Conservation (phyloP, 2,329 filamentous ascomycete species). For the Lasiodiplodia citricola region DNA sequence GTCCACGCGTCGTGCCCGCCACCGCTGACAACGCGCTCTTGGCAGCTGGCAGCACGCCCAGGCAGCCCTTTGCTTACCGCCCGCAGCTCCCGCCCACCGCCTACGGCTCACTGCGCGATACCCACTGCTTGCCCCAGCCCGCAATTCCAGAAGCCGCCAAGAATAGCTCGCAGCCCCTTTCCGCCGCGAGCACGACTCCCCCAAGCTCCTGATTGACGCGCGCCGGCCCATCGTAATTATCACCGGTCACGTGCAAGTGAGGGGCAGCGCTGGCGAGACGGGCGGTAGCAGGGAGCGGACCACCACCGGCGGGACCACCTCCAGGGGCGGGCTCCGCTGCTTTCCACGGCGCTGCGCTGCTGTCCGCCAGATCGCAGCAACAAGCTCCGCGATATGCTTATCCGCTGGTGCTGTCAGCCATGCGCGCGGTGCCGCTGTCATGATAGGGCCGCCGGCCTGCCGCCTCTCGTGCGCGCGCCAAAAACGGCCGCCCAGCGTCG, state of each 20-base stretch:
- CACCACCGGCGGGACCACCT: constrained; percentile 16
- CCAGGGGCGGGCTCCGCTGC: constrained; percentile 21
- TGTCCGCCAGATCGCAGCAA: constrained; percentile 15
- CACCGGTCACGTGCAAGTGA: constrained; percentile 39
- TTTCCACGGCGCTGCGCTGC: constrained; percentile 10
- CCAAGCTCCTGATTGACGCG: constrained; percentile 25
- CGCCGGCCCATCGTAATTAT: constrained; percentile 27
- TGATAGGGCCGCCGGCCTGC: background rate
- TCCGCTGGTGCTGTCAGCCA: background rate
- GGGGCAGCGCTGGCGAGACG: constrained; percentile 33
- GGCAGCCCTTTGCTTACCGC: constrained; percentile 16
- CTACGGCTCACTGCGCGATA: background rate
- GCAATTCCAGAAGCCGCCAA: constrained; percentile 25
- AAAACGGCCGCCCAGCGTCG: background rate
- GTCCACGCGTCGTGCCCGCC: constrained; percentile 26
- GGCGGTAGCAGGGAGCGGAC: constrained; percentile 22
- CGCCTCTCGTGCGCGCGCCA: background rate
- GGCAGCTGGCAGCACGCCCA: constrained; percentile 7
- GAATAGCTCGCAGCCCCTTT: constrained; percentile 23
- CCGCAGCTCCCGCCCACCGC: constrained; percentile 22
- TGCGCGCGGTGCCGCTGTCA: background rate
- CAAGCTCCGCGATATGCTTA: constrained; percentile 13
- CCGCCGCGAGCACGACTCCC: background rate
- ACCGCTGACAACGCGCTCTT: constrained; percentile 21
- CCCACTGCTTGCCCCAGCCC: constrained; percentile 16